A percentile compares a stretch with the other conserved stretches of the same genome.
phyloP scores from a whole-genome alignment of 148 eudicot genomes.

The Camellia lanceoleosa region DNA sequence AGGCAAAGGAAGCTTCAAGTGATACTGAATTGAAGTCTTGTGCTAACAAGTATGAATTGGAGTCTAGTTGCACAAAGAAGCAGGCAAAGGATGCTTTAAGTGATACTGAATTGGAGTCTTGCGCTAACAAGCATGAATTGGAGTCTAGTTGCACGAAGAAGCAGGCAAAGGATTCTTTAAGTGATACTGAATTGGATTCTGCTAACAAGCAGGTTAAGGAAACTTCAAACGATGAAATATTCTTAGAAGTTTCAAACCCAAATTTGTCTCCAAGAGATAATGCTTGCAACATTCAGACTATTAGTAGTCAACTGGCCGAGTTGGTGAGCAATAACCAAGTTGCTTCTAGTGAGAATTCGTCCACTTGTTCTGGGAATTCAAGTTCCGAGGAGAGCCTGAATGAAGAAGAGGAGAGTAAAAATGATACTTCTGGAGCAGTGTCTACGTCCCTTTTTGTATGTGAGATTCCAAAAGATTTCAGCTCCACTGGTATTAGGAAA shows the following conservation, averaged over 20 bases:
- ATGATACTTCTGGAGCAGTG: constrained; percentile 28
- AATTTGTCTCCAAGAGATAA: constrained; percentile 45
- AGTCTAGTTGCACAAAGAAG: no score
- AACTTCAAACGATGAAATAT: constrained; percentile 7
- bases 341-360: constrained; percentile 56
- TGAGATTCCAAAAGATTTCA: constrained; percentile 70
- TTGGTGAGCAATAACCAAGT: constrained; percentile 32
- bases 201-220: constrained; percentile 10
- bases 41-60: no score
- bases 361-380: constrained; percentile 53
- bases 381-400: constrained; percentile 40
- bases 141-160: constrained; percentile 22
- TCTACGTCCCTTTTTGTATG: constrained; percentile 55
- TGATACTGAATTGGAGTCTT: no score
- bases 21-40: no score
- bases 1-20: no score
- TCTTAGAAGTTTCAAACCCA: constrained; percentile 49
- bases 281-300: constrained; percentile 42
- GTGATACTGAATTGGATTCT: constrained; percentile 8
- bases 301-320: constrained; percentile 43
- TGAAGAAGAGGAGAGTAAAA: constrained; percentile 39
- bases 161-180: constrained; percentile 12
- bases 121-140: constrained; percentile 14
- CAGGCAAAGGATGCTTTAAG: no score
- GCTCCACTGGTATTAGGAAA: constrained; percentile 76